Conservation (phyloP, 2,329 filamentous ascomycete genomes). For the Botrytis cinerea region DNA sequence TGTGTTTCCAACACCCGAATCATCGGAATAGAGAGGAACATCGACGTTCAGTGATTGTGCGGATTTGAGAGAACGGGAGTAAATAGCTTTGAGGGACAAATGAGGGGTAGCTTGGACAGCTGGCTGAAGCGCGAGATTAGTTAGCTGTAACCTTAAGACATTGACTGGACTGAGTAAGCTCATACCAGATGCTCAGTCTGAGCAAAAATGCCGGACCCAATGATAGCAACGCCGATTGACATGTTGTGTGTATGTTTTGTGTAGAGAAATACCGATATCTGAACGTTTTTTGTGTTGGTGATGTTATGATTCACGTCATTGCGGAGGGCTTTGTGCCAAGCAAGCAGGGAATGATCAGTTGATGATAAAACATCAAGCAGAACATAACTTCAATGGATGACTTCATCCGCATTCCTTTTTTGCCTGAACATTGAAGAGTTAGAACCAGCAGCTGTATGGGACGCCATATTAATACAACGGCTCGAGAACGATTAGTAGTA, state of each 20-base stretch:
- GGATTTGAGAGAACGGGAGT: conserved; percentile 41
- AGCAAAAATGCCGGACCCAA: conserved; percentile 65
- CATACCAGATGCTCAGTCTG: conserved; percentile 57
- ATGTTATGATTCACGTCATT: background rate
- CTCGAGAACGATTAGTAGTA: background rate
- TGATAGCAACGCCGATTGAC: conserved; percentile 57
- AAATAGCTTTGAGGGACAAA: conserved; percentile 55
- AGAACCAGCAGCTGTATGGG: background rate
- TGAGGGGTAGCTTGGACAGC: conserved; percentile 56
- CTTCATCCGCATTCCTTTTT: background rate
- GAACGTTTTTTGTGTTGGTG: background rate
- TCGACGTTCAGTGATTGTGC: conserved; percentile 46
- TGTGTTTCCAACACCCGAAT: conserved; percentile 39
- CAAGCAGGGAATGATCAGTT: background rate
- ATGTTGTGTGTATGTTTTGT: conserved; percentile 31
- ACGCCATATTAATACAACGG: background rate
- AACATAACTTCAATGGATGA: background rate
- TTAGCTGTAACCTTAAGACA: conserved; percentile 6
- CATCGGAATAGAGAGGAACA: conserved; percentile 41
- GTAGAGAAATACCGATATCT: background rate
- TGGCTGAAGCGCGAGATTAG: conserved; percentile 45
- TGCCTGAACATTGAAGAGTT: background rate
- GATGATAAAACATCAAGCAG: background rate
- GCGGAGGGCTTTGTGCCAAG: background rate
- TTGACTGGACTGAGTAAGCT: conserved; percentile 27